Base-by-base conservation (phyloP, 1,284 basidiomycete species). In the Apiotrichum akiyoshidainum region DNA sequence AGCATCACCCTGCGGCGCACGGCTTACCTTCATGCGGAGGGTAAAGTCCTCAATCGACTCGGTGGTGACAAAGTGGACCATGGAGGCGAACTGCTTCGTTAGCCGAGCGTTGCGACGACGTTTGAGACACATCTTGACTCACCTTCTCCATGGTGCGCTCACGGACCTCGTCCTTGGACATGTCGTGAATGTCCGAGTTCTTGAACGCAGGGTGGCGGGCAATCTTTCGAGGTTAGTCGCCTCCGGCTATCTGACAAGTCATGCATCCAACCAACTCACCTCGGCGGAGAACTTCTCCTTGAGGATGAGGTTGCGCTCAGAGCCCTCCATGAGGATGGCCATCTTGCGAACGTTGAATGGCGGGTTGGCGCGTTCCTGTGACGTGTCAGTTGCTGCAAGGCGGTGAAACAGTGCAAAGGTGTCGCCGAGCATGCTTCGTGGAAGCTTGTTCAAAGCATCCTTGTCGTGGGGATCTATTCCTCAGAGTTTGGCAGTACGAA, bases 161-260 rank as follows among this genome's bases (percentile, higher is more conserved):
- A 33, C 83, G 69, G 9, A 84, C 70, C 67, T 83, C 76, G 53
- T 81, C 81, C 70, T 83, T 83, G 42, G 78, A 75, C 13, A 84
- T 68, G 68, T 84, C 83, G 66, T 83, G 82, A 53, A 83, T 80
- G 72, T 83, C 83, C 46, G 74, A 76, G 33, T 81, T 73, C 66
- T 78, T 78, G 77, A 83, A 83, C n/a, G 79, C 75, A 9, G 81
- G 81, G 67, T 82, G 78, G 42, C 81, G 73, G 17, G 80, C 78
- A 60, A 80, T 75, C 74, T 78, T 78, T 46, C 13, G 19, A 1
- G 16, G 42, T n/a, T 40, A 58, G 56, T 57, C 46, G 13, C 42
- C 19, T 5, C 34, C n/a, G 12, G 40, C 26, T 21, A 5, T 40
- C 34, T 40, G 8, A 11, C 1, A 19, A 19, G 22, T 5, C 34